Conservation (phyloP, 768 basidiomycete genomes). For the Russula abietina region DNA sequence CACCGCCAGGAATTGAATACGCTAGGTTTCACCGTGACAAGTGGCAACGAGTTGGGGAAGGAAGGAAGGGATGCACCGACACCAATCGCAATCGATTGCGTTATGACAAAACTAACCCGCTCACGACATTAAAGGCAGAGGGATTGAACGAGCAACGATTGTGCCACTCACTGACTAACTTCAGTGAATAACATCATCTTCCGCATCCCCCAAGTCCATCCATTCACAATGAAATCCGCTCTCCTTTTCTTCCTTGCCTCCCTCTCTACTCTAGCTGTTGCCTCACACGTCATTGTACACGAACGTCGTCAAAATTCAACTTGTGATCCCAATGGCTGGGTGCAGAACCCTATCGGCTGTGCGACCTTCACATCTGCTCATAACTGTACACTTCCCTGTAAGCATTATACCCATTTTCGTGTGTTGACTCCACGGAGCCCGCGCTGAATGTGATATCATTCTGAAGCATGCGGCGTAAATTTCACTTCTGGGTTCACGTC, state of each 20-base stretch:
- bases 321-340: not conserved
- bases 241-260: not conserved
- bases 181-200: not conserved
- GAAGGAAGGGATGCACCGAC: not conserved
- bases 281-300: not conserved
- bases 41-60: too few species aligned
- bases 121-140: not conserved
- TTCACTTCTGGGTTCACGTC: conserved; percentile 46
- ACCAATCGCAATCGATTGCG: not conserved
- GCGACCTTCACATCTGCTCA: conserved; percentile 56
- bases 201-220: not conserved
- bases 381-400: conserved; percentile 47
- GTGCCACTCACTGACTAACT: not conserved
- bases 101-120: not conserved
- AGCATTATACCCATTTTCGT: not conserved
- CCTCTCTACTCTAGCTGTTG: not conserved
- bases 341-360: conserved; percentile 46
- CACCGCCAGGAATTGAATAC: too few species aligned
- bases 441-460: not conserved
- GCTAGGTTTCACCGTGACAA: not conserved
- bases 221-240: not conserved
- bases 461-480: conserved; percentile 44
- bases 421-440: not conserved
- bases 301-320: not conserved
- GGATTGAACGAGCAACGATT: not conserved